Evolutionary conservation across 768 basidiomycete genomes (phyloP).

Genomic region (Plicaturopsis crispa): DNA sequence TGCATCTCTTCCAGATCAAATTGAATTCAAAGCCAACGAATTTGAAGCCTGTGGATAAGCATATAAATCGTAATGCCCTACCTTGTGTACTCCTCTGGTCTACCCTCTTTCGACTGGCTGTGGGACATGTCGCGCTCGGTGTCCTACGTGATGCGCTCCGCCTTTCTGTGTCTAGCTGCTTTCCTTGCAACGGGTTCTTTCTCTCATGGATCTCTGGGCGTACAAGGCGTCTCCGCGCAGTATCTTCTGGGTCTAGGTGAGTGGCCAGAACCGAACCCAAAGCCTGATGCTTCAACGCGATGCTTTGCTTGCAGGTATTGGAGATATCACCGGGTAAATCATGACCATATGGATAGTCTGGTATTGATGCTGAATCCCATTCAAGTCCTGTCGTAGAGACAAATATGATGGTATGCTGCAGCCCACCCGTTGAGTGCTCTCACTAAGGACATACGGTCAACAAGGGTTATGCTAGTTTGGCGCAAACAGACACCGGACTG

Average conservation of each 20-base stretch:
- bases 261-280: conserved; percentile 10
- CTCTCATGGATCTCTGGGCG: conserved; percentile 19
- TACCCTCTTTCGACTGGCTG: conserved; percentile 30
- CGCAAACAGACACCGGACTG: conserved; percentile 65
- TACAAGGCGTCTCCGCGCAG: conserved; percentile 29
- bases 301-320: conserved; percentile 38
- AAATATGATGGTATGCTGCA: conserved; percentile 61
- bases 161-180: conserved; percentile 35
- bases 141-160: conserved; percentile 29
- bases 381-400: conserved; percentile 73
- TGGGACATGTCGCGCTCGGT: conserved; percentile 27
- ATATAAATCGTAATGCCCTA: conserved; percentile 20
- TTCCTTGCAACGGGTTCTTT: conserved; percentile 30
- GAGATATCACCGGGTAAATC: conserved; percentile 65
- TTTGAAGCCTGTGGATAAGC: not conserved
- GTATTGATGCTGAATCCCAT: conserved; percentile 7
- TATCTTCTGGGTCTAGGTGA: conserved; percentile 57
- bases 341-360: not conserved
- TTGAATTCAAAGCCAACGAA: not conserved
- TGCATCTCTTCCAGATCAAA: not conserved
- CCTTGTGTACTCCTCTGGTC: conserved; percentile 12
- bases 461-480: conserved; percentile 60
- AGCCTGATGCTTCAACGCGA: not conserved
- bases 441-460: not conserved
- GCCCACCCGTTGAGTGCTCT: conserved; percentile 1